Evolutionary conservation across 176 grass and related monocot species (phyloP), one percentile per base, ranked within the genome.

Genomic region (Phoenix roebelenii): DNA sequence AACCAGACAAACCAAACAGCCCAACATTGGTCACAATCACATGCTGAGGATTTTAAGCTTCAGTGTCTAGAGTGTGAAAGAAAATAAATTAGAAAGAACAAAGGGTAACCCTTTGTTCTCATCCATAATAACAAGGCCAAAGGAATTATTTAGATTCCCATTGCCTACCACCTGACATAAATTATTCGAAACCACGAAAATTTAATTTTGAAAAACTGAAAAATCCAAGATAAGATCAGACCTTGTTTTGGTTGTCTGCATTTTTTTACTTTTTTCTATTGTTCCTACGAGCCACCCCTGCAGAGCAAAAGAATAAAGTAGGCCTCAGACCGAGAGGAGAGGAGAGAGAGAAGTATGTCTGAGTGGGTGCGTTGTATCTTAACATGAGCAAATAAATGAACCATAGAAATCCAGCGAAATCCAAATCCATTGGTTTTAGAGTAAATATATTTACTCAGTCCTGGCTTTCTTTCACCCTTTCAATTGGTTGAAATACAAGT

Each of bases 231-330:
- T 44, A 44, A 64, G 28, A 68, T 56, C 77, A 66, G 67, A 95
- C 89, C 89, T 95, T 62, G 78, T 54, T 55, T 77, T 95, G 68
- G 81, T 29, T 29, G 81, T 15, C 65, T 85, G 89, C 89, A 95
- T 95, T 65, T 55, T 72, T 76, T 44, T 64, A 60, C 30, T 16
- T 77, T 68, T 48, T 25, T 69, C 48, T 70, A 53, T 54, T 25
- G 28, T 49, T 63, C 25, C 50, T 49, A 53, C 59, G 44, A 69
- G 5, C 26, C 44, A 69, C 50, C 30, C 66, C 50, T 69, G 19
- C 0, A 50, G 5, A 76, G 55, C 67, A 71, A 64, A 68, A 80
- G 55, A 64, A 23, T 22, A 66, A 79, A 44, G 9, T 1, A 44
- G 7, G 12, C 35, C 35, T 44, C 35, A 44, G 35, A 30, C 28